Evolutionary conservation across 2,329 filamentous ascomycete genomes (phyloP), one percentile per base, ranked within the genome.

Genomic region (Epichloe sylvatica): DNA sequence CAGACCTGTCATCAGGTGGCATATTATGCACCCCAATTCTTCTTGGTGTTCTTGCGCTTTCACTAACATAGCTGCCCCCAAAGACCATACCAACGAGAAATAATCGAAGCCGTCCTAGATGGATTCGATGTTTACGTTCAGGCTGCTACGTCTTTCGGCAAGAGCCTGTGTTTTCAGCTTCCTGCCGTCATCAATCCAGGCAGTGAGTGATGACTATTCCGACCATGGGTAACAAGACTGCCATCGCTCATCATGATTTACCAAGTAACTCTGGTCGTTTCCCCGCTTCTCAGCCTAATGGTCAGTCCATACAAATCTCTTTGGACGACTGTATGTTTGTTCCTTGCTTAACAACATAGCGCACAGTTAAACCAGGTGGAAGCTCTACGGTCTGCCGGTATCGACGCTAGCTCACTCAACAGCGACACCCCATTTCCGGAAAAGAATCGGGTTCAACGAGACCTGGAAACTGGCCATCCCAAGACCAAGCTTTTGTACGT

Each of bases 51-150:
- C 7, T 23, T 30, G 19, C 38, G 19, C 46, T 19, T 19, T 19
- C 21, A 40, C 45, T 44, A 39, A 47, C 45, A 25, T 19, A 35
- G 42, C 49, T 33, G 38, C 39, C 21, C 23, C 17, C 41, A 35
- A 89, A 89, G 88, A 57, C 88, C 89, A 11, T 72, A 86, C 37
- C 91, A 96, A 62, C 80, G 86, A 52, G 89, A 97, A 60, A 89
- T 96, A 50, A 91, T 97, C 49, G 74, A 77, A 51, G 85, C 87
- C 7, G 86, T 86, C 3, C 73, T 96, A 8, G 79, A 84, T 50
- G 84, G 87, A 15, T 76, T 90, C 54, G 91, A 97, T 81, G 84
- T 97, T 41, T 96, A 94, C 61, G 77, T 97, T 1, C 91, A 96
- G 66, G 91, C 91, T 44, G 86, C 86, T 49, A 90, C 86, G 3